Evolutionary conservation across 2,329 filamentous ascomycete genomes (phyloP).

Genomic region (Phialocephala sp.): DNA sequence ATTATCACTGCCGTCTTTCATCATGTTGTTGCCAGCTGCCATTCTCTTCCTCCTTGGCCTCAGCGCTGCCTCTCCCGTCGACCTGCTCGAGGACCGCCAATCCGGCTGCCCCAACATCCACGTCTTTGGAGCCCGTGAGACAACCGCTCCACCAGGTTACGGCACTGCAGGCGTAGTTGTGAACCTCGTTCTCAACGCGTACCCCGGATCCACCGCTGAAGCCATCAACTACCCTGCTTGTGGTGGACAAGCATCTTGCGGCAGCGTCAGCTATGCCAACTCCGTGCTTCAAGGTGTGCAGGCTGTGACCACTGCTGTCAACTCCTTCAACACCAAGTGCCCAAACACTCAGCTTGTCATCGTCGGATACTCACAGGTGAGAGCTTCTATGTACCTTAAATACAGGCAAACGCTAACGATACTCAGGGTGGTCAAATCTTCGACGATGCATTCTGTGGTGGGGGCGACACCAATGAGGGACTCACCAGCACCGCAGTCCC

Average conservation of each 20-base stretch:
- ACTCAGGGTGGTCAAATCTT: slow-evolving; percentile 64
- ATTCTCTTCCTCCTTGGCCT: slow-evolving; percentile 20
- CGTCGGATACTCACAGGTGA: slow-evolving; percentile 66
- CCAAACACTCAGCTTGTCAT: slow-evolving; percentile 63
- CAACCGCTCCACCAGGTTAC: slow-evolving; percentile 54
- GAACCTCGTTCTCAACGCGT: slow-evolving; percentile 53
- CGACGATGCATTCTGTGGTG: slow-evolving; percentile 66
- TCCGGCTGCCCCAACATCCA: slow-evolving; percentile 52
- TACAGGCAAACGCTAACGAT: background rate
- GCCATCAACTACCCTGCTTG: slow-evolving; percentile 66
- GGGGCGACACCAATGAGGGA: slow-evolving; percentile 54
- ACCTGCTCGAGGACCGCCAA: slow-evolving; percentile 29
- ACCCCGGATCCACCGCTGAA: slow-evolving; percentile 58
- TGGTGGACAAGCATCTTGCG: slow-evolving; percentile 63
- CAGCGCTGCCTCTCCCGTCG: slow-evolving; percentile 19
- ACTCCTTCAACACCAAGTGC: slow-evolving; percentile 60
- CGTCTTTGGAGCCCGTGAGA: slow-evolving; percentile 58
- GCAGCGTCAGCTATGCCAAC: slow-evolving; percentile 62
- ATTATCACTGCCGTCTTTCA: background rate
- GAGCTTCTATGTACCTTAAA: slow-evolving; percentile 19
- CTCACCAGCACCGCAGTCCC: slow-evolving; percentile 51
- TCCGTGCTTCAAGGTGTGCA: slow-evolving; percentile 62
- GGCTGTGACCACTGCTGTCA: slow-evolving; percentile 65
- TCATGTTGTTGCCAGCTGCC: slow-evolving; percentile 14
- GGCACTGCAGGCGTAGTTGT: slow-evolving; percentile 58